A percentile compares a stretch with the other conserved stretches of the same genome.
Conservation (phyloP, 2,329 filamentous ascomycete genomes). For the Trichoderma sp. region DNA sequence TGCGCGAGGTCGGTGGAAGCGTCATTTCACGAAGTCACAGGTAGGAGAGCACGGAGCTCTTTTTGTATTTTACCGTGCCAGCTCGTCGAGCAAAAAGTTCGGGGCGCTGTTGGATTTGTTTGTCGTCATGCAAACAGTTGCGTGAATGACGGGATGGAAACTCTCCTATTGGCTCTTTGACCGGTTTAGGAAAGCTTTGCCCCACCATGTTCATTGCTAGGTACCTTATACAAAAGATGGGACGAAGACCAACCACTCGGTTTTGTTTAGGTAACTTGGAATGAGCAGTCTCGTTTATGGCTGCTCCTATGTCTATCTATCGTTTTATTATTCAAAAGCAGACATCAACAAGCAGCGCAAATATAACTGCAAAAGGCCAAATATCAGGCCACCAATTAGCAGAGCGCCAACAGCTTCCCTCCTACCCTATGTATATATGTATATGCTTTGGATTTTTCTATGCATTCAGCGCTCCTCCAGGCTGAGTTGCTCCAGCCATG, state of each 20-base stretch:
- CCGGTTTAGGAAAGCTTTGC: background rate
- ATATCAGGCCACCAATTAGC: background rate
- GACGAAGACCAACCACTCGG: background rate
- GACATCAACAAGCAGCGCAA: background rate
- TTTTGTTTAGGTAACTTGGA: background rate
- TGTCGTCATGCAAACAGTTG: background rate
- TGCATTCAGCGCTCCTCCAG: background rate
- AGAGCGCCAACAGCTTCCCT: background rate
- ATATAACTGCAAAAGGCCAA: background rate
- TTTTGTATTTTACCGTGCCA: background rate
- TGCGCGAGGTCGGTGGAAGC: background rate
- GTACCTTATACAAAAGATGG: background rate
- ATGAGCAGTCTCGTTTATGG: background rate
- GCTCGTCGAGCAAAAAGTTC: background rate
- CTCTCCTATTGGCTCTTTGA: constrained; percentile 11
- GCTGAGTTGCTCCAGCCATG: background rate
- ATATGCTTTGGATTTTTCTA: background rate
- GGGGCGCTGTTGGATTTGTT: background rate
- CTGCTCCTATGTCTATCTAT: background rate
- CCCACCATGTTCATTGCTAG: background rate
- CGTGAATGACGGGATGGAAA: background rate
- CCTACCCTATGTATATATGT: background rate
- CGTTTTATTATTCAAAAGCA: background rate
- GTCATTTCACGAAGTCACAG: background rate
- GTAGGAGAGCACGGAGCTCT: background rate